Evolutionary conservation across 2,329 filamentous ascomycete genomes (phyloP).

Genomic region (Pseudocercospora fijiensis): DNA sequence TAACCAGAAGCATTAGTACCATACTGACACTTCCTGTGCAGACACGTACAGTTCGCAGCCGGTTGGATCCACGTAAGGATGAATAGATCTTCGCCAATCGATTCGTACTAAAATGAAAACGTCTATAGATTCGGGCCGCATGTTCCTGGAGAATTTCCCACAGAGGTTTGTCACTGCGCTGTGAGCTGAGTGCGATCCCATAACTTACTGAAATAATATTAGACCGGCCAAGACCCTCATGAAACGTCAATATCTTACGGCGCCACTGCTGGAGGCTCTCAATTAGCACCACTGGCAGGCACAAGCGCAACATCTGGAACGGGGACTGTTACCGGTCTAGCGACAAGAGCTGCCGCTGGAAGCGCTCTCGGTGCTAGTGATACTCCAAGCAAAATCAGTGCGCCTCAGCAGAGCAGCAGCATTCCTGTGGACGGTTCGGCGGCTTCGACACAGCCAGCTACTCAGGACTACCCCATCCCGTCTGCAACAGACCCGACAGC

Average conservation of each 20-base stretch:
- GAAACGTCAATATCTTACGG: not conserved
- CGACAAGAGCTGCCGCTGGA: not conserved
- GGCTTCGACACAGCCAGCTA: not conserved
- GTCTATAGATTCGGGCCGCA: slow-evolving; percentile 38
- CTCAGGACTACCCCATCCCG: not conserved
- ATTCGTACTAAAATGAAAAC: not conserved
- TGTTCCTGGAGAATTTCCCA: slow-evolving; percentile 37
- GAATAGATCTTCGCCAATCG: not conserved
- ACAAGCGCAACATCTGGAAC: not conserved
- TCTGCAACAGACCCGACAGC: not conserved
- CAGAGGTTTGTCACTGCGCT: slow-evolving; percentile 15
- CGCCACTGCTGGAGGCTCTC: not conserved
- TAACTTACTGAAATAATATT: not conserved
- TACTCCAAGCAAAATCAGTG: not conserved
- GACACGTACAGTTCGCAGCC: slow-evolving; percentile 30
- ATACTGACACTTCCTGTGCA: not conserved
- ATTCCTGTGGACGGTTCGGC: not conserved
- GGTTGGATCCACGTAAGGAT: slow-evolving; percentile 13
- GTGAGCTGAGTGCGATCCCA: not conserved
- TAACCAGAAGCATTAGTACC: not conserved
- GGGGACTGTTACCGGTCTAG: not conserved
- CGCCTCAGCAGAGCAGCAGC: slow-evolving; percentile 6
- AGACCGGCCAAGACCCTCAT: slow-evolving; percentile 18
- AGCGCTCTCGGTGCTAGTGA: not conserved
- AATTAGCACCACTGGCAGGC: not conserved